Evolutionary conservation across 371 early-diverging fungal species (phyloP).

Genomic region (Rhizopus arrhizus): DNA sequence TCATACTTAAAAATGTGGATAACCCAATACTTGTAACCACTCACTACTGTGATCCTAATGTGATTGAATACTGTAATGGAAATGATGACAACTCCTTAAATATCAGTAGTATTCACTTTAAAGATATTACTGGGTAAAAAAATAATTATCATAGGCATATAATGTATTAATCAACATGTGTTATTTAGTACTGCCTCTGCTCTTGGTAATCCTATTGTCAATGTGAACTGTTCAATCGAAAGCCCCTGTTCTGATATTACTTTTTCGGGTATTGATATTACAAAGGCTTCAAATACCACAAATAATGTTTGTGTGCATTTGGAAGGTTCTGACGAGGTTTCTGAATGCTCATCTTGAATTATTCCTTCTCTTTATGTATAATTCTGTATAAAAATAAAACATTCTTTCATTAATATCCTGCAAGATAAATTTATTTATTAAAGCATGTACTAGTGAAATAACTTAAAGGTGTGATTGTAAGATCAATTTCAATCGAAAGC

Average conservation of each 20-base stretch:
- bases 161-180: background rate
- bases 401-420: too few species aligned
- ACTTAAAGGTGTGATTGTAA: too few species aligned
- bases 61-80: conserved; percentile 19
- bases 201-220: conserved; percentile 22
- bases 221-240: conserved; percentile 28
- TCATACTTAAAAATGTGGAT: conserved; percentile 24
- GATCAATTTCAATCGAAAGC: too few species aligned
- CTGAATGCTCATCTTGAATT: background rate
- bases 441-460: too few species aligned
- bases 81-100: conserved; percentile 21
- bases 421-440: too few species aligned
- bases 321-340: conserved; percentile 5
- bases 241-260: conserved; percentile 27
- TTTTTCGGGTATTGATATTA: conserved; percentile 21
- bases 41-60: conserved; percentile 30
- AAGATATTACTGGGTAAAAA: conserved; percentile 26
- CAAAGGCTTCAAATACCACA: conserved; percentile 16
- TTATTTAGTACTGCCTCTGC: background rate
- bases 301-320: conserved; percentile 24
- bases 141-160: background rate
- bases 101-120: conserved; percentile 29
- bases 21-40: conserved; percentile 35
- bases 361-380: too few species aligned
- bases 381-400: too few species aligned